Percentiles rank a stretch among this genome's conserved stretches.
These are phyloP conservation scores for Pythium phragmiticola DNA, from an alignment of 352 stramenopile species.

Conservation along the genomic window DNA sequence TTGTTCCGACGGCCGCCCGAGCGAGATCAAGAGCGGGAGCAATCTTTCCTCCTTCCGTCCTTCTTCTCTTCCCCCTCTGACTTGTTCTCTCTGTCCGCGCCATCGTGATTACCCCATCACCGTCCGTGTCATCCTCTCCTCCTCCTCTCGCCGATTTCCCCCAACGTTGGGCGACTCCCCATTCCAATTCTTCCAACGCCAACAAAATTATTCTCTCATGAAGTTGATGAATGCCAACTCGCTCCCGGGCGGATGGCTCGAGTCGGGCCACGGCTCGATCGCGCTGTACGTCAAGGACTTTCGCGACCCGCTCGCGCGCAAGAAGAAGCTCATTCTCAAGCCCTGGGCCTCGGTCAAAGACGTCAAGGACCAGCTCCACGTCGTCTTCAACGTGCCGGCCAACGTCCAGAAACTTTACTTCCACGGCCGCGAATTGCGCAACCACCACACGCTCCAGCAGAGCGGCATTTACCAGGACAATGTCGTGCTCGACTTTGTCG, in stretches of 20 bases:
- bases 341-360: conserved; percentile 84
- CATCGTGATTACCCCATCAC: not conserved
- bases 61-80: not conserved
- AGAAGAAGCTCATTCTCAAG: conserved; percentile 80
- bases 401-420: conserved; percentile 83
- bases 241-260: conserved; percentile 70
- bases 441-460: conserved; percentile 78
- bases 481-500: conserved; percentile 76
- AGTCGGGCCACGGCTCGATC: conserved; percentile 71
- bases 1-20: conserved; percentile 2
- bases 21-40: not conserved
- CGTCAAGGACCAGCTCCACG: conserved; percentile 83
- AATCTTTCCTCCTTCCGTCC: not conserved
- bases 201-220: not conserved
- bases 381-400: conserved; percentile 78
- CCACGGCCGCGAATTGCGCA: conserved; percentile 81
- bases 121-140: not conserved
- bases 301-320: conserved; percentile 71
- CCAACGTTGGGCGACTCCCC: not conserved
- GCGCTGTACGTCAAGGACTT: conserved; percentile 78
- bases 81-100: conserved; percentile 4
- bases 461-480: conserved; percentile 85
- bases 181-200: not conserved
- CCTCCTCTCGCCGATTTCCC: not conserved
- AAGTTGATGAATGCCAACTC: conserved; percentile 60